phyloP scores from a whole-genome alignment of 495 filamentous ascomycete genomes.

The Parmelia sp. region DNA sequence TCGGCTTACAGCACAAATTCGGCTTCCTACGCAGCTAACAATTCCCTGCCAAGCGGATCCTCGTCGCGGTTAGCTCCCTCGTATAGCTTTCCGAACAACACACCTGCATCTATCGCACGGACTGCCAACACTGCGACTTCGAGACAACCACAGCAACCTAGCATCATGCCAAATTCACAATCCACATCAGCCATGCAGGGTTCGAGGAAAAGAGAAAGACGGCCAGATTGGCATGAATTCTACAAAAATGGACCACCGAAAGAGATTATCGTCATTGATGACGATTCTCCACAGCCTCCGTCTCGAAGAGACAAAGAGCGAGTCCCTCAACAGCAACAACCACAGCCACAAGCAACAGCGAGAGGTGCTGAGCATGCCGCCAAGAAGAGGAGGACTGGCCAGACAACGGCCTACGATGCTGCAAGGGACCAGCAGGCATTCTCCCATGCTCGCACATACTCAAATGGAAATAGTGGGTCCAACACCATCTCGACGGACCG shows the following conservation, averaged over 20 bases:
- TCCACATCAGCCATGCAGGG: slow-evolving; percentile 27
- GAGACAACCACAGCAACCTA: slow-evolving; percentile 27
- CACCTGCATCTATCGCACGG: slow-evolving; percentile 35
- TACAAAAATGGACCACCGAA: slow-evolving; percentile 90
- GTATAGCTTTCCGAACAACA: slow-evolving; percentile 44
- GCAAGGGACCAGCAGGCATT: slow-evolving; percentile 56
- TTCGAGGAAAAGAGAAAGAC: slow-evolving; percentile 53
- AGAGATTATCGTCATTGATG: slow-evolving; percentile 93
- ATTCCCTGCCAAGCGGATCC: slow-evolving; percentile 42
- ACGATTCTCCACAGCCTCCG: slow-evolving; percentile 63
- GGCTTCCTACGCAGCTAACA: slow-evolving; percentile 46
- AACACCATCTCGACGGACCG: slow-evolving; percentile 76
- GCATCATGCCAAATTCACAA: slow-evolving; percentile 22
- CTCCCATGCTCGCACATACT: slow-evolving; percentile 65
- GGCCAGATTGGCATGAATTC: slow-evolving; percentile 80
- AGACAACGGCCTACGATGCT: slow-evolving; percentile 58
- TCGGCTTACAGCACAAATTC: slow-evolving; percentile 51
- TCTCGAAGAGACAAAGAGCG: slow-evolving; percentile 40
- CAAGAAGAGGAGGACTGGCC: slow-evolving; percentile 59
- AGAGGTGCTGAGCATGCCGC: slow-evolving; percentile 45
- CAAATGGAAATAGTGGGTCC: slow-evolving; percentile 58
- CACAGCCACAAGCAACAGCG: slow-evolving; percentile 27
- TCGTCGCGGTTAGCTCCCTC: slow-evolving; percentile 46
- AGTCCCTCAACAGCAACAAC: slow-evolving; percentile 22
- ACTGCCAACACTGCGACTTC: slow-evolving; percentile 27